Evolutionary conservation across 164 flowering plant species (phyloP).

Genomic region (Tetrastigma voinierianum): DNA sequence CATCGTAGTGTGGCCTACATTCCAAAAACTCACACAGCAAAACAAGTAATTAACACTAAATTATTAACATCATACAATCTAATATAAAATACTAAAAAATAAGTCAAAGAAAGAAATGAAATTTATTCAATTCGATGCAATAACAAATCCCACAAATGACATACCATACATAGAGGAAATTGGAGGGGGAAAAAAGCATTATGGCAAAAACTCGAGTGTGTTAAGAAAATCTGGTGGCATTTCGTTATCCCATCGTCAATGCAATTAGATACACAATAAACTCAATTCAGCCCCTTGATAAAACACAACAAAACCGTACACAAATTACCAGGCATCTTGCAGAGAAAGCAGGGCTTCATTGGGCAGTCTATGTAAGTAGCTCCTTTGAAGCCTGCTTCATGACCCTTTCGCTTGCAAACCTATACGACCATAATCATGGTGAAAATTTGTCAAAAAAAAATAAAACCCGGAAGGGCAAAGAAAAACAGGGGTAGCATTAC

Average conservation of each 20-base stretch:
- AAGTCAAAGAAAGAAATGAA: neutral
- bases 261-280: neutral
- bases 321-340: slow-evolving; percentile 80
- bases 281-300: neutral
- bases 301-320: neutral
- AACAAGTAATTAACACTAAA: neutral
- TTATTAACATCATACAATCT: neutral
- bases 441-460: neutral
- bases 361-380: slow-evolving; percentile 97
- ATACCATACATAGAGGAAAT: neutral
- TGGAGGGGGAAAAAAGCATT: neutral
- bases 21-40: slow-evolving; percentile 5
- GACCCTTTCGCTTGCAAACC: slow-evolving; percentile 94
- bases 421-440: slow-evolving; percentile 15
- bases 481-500: slow-evolving; percentile 27
- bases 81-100: neutral
- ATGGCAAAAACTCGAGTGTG: too few species aligned
- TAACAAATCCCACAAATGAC: neutral
- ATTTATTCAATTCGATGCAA: too few species aligned
- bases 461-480: slow-evolving; percentile 2
- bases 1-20: slow-evolving; percentile 80
- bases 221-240: too few species aligned
- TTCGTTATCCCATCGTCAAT: neutral
- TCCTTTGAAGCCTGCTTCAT: slow-evolving; percentile 91
- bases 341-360: slow-evolving; percentile 91